Evolutionary conservation across 495 filamentous ascomycete species (phyloP), one percentile per base, ranked within the genome.

Genomic region (Aspergillus affinis): DNA sequence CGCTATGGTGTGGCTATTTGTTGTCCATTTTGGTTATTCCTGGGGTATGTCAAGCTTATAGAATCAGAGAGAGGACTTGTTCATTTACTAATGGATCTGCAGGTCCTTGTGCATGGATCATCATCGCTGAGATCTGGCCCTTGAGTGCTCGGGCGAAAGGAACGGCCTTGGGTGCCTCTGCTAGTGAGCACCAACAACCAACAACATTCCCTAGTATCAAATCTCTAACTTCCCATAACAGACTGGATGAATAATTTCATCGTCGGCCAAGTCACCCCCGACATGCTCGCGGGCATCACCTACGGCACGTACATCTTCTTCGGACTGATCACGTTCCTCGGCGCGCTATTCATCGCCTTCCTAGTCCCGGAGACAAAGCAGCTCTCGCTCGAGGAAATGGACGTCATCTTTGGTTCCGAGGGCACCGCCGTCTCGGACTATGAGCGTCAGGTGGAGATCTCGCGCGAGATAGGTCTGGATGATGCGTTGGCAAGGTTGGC

Each of bases 301-400:
- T 91, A 88, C 70, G 88, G 88, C 58, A 90, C 89, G 12, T 91
- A 88, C 61, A 82, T 90, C 48, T 79, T 91, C 60, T 91, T 91
- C 63, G 88, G 87, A 0, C 46, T 86, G 19, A 69, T 90, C 54
- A 88, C 83, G 36, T 83, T 81, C 61, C 61, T 85, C 6, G 88
- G 86, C 71, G 84, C 63, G 57, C 77, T 51, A 68, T 84, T 82
- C 58, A 74, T 79, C 20, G 69, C 52, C 69, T 78, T 84, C 57
- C 78, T 75, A 32, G 77, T 86, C 4, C 85, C 84, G 0, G 86
- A 88, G 70, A 88, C 84, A 0, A 81, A 78, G 6, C 78, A 81
- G 3, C 26, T 75, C 26, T 67, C 70, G n/a, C 63, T 78, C 0
- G 75, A 78, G 62, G 70, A 80, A 66, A 78, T 81, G 86, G 88